phyloP scores from a whole-genome alignment of 257 asterid species.

The Solanum pennellii region DNA sequence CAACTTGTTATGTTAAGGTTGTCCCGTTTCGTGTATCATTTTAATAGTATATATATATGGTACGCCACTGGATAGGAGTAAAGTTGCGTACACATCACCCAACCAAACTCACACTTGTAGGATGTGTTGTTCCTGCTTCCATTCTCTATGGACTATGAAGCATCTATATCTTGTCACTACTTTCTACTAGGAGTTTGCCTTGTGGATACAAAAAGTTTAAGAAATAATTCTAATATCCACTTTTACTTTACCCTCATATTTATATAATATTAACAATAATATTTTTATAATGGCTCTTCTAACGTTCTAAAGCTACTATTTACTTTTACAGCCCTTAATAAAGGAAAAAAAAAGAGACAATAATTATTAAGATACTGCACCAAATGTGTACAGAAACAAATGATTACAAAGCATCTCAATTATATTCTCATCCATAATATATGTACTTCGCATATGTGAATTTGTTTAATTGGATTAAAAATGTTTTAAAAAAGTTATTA shows the following conservation, averaged over 20 bases:
- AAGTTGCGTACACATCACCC: background rate
- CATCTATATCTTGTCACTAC: background rate
- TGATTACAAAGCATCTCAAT: background rate
- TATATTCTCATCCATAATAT: background rate
- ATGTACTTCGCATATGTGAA: background rate
- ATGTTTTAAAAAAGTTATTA: fast-evolving
- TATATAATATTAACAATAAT: background rate
- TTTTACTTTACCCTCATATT: background rate
- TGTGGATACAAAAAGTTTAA: too few relatives aligned
- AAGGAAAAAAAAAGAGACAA: background rate
- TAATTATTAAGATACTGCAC: background rate
- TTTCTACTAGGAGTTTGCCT: too few relatives aligned
- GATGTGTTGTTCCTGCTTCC: background rate
- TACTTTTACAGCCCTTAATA: background rate
- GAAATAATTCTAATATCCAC: background rate
- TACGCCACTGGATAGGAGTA: background rate
- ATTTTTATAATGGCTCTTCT: background rate
- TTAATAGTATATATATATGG: too few relatives aligned
- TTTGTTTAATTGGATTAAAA: too few relatives aligned
- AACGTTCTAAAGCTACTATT: background rate
- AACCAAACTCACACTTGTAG: background rate
- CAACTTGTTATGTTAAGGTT: too few relatives aligned
- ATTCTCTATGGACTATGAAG: too few relatives aligned
- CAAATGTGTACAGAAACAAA: background rate
- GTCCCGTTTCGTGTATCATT: too few relatives aligned